A percentile compares a stretch with the other conserved stretches of the same genome.
phyloP scores from a whole-genome alignment of 1,139 yeast species.

The Yamadazyma aaseri region DNA sequence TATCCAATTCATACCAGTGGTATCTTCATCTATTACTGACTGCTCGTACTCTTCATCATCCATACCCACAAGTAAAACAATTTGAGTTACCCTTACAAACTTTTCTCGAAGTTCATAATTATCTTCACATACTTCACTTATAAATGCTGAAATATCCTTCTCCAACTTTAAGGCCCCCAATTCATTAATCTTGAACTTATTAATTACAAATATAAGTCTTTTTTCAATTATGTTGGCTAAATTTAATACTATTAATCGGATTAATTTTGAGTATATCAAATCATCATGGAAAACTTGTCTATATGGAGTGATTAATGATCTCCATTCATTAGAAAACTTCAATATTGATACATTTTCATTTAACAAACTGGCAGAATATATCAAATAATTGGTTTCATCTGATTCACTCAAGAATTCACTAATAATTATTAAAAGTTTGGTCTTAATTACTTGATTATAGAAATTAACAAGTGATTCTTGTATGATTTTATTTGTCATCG shows the following conservation, averaged over 20 bases:
- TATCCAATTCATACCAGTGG: constrained; percentile 70
- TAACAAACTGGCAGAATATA: constrained; percentile 28
- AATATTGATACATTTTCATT: constrained; percentile 33
- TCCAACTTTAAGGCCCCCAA: constrained; percentile 84
- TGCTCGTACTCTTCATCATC: constrained; percentile 72
- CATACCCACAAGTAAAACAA: constrained; percentile 76
- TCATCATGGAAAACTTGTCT: constrained; percentile 52
- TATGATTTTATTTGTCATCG: constrained; percentile 45
- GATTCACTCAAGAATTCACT: constrained; percentile 56
- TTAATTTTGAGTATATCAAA: constrained; percentile 46
- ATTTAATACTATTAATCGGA: constrained; percentile 53
- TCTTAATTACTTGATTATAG: constrained; percentile 57
- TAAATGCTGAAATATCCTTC: constrained; percentile 72
- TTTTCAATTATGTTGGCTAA: constrained; percentile 58
- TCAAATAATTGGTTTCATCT: constrained; percentile 38
- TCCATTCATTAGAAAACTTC: constrained; percentile 65
- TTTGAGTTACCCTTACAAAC: constrained; percentile 79
- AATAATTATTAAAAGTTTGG: constrained; percentile 45
- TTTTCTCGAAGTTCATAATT: constrained; percentile 73
- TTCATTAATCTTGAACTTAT: constrained; percentile 63
- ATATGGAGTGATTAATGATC: constrained; percentile 61
- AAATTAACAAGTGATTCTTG: constrained; percentile 54
- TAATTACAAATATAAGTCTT: constrained; percentile 63
- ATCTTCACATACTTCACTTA: constrained; percentile 60
- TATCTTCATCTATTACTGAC: constrained; percentile 30